A percentile compares a stretch with the other conserved stretches of the same genome.
Evolutionary conservation across 495 filamentous ascomycete genomes (phyloP).

Genomic region (Platismatia glauca): DNA sequence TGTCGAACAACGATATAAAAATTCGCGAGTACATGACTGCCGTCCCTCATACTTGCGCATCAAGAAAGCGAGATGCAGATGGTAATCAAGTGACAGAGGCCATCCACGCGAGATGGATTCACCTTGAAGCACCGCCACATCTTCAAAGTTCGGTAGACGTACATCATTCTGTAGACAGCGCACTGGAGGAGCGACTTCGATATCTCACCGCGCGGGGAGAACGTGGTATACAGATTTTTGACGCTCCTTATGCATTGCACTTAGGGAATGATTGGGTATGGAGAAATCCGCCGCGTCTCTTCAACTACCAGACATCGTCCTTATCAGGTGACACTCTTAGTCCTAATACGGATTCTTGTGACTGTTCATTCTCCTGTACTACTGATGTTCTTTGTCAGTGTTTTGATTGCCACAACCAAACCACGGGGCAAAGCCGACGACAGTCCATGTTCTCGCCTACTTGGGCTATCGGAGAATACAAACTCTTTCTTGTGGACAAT

Average conservation of each 20-base stretch:
- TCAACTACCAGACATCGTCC: not conserved
- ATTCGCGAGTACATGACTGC: slow-evolving; percentile 13
- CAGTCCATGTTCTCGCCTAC: not conserved
- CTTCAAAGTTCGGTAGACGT: not conserved
- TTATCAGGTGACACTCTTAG: not conserved
- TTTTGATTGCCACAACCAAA: not conserved
- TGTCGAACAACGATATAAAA: not conserved
- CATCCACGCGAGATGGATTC: slow-evolving; percentile 6
- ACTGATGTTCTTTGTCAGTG: not conserved
- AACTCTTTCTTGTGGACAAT: not conserved
- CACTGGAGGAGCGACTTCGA: not conserved
- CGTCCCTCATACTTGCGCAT: not conserved
- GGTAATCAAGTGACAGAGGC: not conserved
- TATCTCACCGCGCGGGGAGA: not conserved
- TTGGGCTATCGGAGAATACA: not conserved
- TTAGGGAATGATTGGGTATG: not conserved
- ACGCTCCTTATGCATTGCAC: not conserved
- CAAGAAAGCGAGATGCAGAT: slow-evolving; percentile 11
- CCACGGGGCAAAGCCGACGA: not conserved
- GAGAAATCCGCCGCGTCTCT: not conserved
- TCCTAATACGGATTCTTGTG: not conserved
- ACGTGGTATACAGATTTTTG: not conserved
- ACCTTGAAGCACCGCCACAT: not conserved
- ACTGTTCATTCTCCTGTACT: not conserved
- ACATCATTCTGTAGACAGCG: not conserved